phyloP scores from a whole-genome alignment of 495 filamentous ascomycete genomes.

The Pyrenula massariospora region DNA sequence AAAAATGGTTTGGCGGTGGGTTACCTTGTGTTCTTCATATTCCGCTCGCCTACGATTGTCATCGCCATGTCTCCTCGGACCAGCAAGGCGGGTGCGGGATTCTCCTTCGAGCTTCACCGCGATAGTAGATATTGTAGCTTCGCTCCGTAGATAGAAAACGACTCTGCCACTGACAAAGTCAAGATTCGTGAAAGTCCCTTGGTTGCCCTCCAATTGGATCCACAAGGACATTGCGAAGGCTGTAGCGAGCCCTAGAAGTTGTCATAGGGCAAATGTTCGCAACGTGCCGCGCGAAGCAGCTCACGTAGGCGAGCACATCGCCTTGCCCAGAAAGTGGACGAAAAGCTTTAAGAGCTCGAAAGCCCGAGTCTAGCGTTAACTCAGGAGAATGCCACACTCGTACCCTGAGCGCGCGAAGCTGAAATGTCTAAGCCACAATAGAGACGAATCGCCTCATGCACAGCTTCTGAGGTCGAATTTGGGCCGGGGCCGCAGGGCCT shows the following conservation, averaged over 20 bases:
- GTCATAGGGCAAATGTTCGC: background rate
- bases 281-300: background rate
- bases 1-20: constrained; percentile 1
- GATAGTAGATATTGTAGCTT: constrained; percentile 61
- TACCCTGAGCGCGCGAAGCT: background rate
- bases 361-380: background rate
- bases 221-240: constrained; percentile 57
- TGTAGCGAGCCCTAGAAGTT: background rate
- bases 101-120: constrained; percentile 93
- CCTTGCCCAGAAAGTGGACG: background rate
- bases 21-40: constrained; percentile 70
- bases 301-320: background rate
- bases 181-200: constrained; percentile 77
- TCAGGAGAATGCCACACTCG: background rate
- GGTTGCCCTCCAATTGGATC: constrained; percentile 62
- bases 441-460: background rate
- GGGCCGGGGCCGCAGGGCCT: no score
- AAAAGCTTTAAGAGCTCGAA: background rate
- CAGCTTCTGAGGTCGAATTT: no score
- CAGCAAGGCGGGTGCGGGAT: constrained; percentile 52
- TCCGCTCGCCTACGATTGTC: constrained; percentile 50
- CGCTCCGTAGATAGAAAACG: constrained; percentile 48
- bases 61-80: constrained; percentile 40
- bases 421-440: background rate
- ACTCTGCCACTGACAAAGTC: constrained; percentile 66